Percentiles rank a stretch among this genome's conserved stretches.
These are phyloP conservation scores for Gymnopilus junonius DNA, from an alignment of 768 basidiomycete species.

Conservation along the genomic window DNA sequence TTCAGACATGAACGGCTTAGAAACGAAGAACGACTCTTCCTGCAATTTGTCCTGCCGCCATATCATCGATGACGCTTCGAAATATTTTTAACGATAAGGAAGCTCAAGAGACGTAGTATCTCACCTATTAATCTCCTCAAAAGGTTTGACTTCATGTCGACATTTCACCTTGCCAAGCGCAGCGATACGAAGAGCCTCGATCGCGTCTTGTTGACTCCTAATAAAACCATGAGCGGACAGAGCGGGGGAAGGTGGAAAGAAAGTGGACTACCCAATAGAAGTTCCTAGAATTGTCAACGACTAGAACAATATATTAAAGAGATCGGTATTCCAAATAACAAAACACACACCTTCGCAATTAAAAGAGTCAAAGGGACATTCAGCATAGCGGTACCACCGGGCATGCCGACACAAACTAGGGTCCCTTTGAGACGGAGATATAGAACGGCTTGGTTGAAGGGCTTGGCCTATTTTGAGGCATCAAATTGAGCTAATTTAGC, in stretches of 20 bases:
- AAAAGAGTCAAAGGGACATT: constrained; percentile 51
- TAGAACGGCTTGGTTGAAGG: constrained; percentile 59
- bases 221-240: constrained; percentile 10
- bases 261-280: constrained; percentile 35
- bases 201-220: constrained; percentile 77
- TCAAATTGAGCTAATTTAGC: neutral
- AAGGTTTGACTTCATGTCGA: constrained; percentile 45
- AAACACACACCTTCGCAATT: constrained; percentile 35
- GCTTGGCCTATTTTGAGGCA: constrained; percentile 28
- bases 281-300: constrained; percentile 44
- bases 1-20: constrained; percentile 3
- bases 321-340: neutral
- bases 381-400: constrained; percentile 49
- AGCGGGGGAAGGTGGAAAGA: neutral
- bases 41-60: constrained; percentile 34
- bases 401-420: constrained; percentile 75
- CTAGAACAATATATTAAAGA: constrained; percentile 11
- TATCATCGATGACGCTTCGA: constrained; percentile 30
- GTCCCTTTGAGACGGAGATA: constrained; percentile 74
- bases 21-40: constrained; percentile 36
- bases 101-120: constrained; percentile 19
- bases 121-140: constrained; percentile 57
- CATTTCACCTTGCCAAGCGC: constrained; percentile 70
- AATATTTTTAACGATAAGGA: neutral
- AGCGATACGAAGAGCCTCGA: constrained; percentile 79